Base-by-base conservation (phyloP, 2,329 filamentous ascomycete species). In the Verticillium tricorpus region DNA sequence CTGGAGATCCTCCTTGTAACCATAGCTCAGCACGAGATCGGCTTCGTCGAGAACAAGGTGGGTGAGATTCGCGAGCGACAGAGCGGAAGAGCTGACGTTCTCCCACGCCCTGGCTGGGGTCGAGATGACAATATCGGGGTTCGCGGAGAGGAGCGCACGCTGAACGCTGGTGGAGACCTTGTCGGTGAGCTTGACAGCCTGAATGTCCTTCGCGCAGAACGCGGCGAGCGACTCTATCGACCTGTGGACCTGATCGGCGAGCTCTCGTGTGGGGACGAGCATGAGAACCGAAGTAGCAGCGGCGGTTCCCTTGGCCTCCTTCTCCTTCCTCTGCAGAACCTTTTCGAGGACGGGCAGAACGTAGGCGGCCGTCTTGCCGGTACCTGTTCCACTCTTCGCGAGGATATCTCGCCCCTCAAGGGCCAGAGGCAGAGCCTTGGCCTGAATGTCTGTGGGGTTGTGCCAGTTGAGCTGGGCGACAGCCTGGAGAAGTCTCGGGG, bases 291-390 rank as follows among this genome's bases (percentile, higher is more conserved):
- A 86, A 4, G 87, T 93, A 61, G 75, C 80, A 55, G 83, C 78
- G 1, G 78, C 73, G 11, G 81, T 71, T 60, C 84, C 80, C 37
- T 50, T 28, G 12, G 58, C 58, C 25, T 31, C 31, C 45, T 52
- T 52, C 69, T 84, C 77, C 77, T 97, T 97, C 67, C 86, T 86
- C 72, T 89, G 91, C 61, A 99, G 78, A 64, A 97, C 91, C 39
- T 86, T 85, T 68, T 97, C 90, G 17, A 99, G 78, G n/a, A 97
- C 84, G 1, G 95, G 95, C 52, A 99, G 82, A 7, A 97, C 80
- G 73, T 98, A 98, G 58, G 95, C 94, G n/a, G 92, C 92, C 12
- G 95, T 99, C 82, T 99, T 99, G 68, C 95, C 95, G 4, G 93
- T 97, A 14, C 95, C 95, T 5, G 95, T 98, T 76, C 94, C 96